A percentile compares a stretch with the other conserved stretches of the same genome.
Conservation (phyloP, 176 grass and related monocot species). For the Lolium multiflorum region DNA sequence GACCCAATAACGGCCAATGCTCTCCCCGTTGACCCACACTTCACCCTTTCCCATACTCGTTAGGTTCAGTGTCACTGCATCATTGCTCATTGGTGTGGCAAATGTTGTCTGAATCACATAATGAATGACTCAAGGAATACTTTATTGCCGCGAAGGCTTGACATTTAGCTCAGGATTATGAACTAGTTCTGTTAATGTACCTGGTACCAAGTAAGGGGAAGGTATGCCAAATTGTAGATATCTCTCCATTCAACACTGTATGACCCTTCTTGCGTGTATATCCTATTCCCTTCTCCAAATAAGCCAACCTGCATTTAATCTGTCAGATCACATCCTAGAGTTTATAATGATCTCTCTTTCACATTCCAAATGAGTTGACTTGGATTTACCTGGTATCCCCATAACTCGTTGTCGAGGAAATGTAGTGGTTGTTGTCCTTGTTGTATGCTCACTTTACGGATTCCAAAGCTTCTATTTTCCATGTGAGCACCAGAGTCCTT, state of each 20-base stretch:
- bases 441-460: slow-evolving; percentile 60
- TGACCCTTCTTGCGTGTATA: slow-evolving; percentile 62
- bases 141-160: not conserved
- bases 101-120: slow-evolving; percentile 68
- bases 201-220: slow-evolving; percentile 81
- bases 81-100: slow-evolving; percentile 57
- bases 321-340: slow-evolving; percentile 4
- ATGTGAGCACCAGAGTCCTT: slow-evolving; percentile 78
- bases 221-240: slow-evolving; percentile 48
- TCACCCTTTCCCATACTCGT: slow-evolving; percentile 87
- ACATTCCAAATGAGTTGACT: slow-evolving; percentile 14
- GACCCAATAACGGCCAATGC: slow-evolving; percentile 89
- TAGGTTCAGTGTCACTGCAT: slow-evolving; percentile 76
- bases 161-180: not conserved
- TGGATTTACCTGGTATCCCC: slow-evolving; percentile 77
- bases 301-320: slow-evolving; percentile 70
- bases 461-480: slow-evolving; percentile 71
- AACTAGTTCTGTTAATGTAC: slow-evolving; percentile 40
- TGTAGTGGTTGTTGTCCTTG: slow-evolving; percentile 33
- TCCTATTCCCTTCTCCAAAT: slow-evolving; percentile 57
- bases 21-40: slow-evolving; percentile 90
- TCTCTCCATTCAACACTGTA: slow-evolving; percentile 51
- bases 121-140: not conserved
- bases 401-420: slow-evolving; percentile 61
- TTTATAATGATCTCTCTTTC: not conserved